Evolutionary conservation across 192 early-diverging fungal species (phyloP).

Genomic region (Coemansia sp.): DNA sequence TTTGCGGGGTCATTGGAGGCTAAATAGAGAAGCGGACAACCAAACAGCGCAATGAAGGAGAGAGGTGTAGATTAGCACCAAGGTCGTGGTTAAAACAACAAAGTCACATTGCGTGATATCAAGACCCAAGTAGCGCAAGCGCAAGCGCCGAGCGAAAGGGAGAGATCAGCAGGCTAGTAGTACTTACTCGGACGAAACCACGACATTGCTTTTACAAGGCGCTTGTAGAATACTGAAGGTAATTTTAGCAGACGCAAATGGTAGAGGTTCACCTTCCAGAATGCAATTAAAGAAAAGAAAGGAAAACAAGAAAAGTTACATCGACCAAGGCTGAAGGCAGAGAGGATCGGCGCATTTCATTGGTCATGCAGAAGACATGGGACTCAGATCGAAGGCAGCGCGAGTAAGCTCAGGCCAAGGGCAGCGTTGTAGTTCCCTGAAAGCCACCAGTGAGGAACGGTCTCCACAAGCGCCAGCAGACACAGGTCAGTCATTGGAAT

Average conservation of each 20-base stretch:
- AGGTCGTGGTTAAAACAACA: background rate
- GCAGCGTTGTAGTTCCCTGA: background rate
- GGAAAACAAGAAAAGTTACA: background rate
- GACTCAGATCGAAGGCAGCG: background rate
- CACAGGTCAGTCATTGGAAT: background rate
- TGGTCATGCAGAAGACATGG: background rate
- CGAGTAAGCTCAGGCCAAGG: no score
- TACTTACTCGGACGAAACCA: constrained; percentile 54
- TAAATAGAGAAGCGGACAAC: constrained; percentile 3
- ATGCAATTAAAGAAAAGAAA: constrained; percentile 10
- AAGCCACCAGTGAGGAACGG: background rate
- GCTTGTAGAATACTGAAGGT: constrained; percentile 1
- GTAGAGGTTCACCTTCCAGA: background rate
- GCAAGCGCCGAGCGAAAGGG: background rate
- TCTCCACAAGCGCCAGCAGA: background rate
- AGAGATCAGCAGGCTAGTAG: background rate
- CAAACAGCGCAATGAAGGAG: background rate
- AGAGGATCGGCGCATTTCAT: constrained; percentile 9
- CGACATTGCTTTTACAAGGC: constrained; percentile 26
- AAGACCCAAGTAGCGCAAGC: background rate
- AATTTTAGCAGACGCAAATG: constrained; percentile 3
- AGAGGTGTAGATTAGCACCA: background rate
- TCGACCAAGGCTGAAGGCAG: background rate
- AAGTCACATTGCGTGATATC: background rate
- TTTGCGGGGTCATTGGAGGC: constrained; percentile 23